A percentile compares a stretch with the other conserved stretches of the same genome.
phyloP scores from a whole-genome alignment of 176 grass and related monocot genomes.

The Raddia distichophylla region DNA sequence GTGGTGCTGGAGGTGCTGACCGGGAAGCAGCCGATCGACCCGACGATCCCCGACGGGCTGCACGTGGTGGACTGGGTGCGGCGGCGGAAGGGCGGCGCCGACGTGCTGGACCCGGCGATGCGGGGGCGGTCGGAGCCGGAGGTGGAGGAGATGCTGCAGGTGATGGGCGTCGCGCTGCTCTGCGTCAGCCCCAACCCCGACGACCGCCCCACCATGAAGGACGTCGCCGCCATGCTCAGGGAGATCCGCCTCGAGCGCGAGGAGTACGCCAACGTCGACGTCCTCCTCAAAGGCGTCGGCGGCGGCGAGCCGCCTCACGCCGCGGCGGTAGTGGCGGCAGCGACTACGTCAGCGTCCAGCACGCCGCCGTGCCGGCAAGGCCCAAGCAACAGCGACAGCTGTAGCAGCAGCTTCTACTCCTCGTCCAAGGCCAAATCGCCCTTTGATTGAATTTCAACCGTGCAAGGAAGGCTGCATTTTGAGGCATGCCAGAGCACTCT shows the following conservation, averaged over 20 bases:
- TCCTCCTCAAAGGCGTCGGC: conserved; percentile 65
- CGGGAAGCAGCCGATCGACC: conserved; percentile 89
- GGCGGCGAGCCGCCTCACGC: conserved; percentile 33
- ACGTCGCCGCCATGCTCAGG: conserved; percentile 84
- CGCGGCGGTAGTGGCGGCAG: neutral
- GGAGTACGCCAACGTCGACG: conserved; percentile 66
- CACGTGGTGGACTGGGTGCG: conserved; percentile 95
- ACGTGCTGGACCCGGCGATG: conserved; percentile 71
- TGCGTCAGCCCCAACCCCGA: conserved; percentile 74
- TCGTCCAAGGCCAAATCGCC: conserved; percentile 67
- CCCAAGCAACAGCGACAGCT: neutral
- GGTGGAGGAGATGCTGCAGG: conserved; percentile 91
- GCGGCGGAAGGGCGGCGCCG: conserved; percentile 49
- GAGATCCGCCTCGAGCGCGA: conserved; percentile 87
- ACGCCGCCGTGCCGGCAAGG: conserved; percentile 48
- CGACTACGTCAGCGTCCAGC: conserved; percentile 42
- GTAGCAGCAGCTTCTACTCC: conserved; percentile 38
- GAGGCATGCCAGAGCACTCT: neutral
- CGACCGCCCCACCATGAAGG: conserved; percentile 89
- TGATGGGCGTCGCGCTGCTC: conserved; percentile 80
- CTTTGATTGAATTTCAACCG: conserved; percentile 36
- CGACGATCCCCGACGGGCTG: conserved; percentile 75
- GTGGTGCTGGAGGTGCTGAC: conserved; percentile 96
- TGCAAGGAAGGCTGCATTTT: neutral
- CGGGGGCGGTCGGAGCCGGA: conserved; percentile 46